A percentile compares a stretch with the other conserved stretches of the same genome.
These are phyloP conservation scores for Carex cristatella DNA, from an alignment of 176 grass and related monocot species.

Conservation along the genomic window DNA sequence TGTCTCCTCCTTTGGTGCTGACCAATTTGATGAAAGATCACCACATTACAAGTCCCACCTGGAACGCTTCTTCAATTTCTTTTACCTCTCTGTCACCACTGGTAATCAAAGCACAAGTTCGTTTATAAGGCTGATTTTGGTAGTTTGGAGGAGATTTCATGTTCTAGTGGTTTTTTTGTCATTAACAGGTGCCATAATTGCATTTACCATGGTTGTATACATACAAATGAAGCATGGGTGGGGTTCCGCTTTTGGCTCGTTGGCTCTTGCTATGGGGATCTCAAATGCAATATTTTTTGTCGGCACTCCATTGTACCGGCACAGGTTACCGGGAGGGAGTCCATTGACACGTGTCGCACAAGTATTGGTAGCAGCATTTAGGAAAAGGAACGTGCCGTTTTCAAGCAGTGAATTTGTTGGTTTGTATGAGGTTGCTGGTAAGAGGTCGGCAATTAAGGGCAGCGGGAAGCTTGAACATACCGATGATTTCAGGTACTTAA, in stretches of 20 bases:
- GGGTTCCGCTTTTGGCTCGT: constrained; percentile 70
- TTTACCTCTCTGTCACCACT: constrained; percentile 81
- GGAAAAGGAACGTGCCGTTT: constrained; percentile 50
- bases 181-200: constrained; percentile 44
- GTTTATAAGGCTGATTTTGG: neutral
- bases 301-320: constrained; percentile 70
- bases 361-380: constrained; percentile 66
- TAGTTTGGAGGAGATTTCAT: neutral
- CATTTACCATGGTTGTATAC: constrained; percentile 84
- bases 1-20: constrained; percentile 85
- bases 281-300: constrained; percentile 84
- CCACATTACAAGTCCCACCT: constrained; percentile 52
- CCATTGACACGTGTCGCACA: constrained; percentile 73
- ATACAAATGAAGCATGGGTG: constrained; percentile 72
- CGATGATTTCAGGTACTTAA: constrained; percentile 40
- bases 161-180: neutral
- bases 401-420: constrained; percentile 41
- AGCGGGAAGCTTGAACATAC: constrained; percentile 96
- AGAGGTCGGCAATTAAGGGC: constrained; percentile 63
- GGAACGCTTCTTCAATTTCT: constrained; percentile 80
- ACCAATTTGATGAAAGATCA: constrained; percentile 79
- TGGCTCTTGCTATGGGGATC: constrained; percentile 70
- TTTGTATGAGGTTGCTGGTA: constrained; percentile 66
- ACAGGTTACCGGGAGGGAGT: constrained; percentile 68
- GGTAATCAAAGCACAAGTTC: constrained; percentile 14